Base-by-base conservation (phyloP, 2,329 filamentous ascomycete species). In the Scolecobasidium constrictum region DNA sequence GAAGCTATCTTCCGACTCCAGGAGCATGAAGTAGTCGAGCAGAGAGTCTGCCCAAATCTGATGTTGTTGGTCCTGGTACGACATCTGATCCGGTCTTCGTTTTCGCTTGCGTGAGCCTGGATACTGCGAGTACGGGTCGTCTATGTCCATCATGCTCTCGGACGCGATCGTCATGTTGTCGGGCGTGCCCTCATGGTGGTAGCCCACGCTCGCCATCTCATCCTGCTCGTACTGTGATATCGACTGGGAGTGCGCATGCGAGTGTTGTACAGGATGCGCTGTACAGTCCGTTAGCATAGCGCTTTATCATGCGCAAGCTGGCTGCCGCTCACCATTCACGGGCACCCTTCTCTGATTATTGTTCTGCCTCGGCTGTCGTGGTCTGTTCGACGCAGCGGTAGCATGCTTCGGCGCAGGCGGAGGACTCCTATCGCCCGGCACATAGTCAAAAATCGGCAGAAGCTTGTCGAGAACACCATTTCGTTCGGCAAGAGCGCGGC, bases 361-460 rank as follows among this genome's bases (percentile, higher is more conserved):
- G 45, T 74, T 72, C 53, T 77, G 75, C 52, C 83, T 83, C 11
- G 82, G 76, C 4, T 77, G 78, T 56, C 90, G 88, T 33, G 88
- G 85, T 57, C 87, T 92, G 57, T 82, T 87, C 5, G 72, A 67
- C 13, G 72, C 70, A 26, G 75, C 73, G 17, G 72, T 75, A 7
- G 85, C 78, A 67, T 96, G 92, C 59, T 94, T 87, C 2, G 92
- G 92, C 3, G 92, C 92, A 3, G 88, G 90, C 36, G 92, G 92
- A 18, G 92, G 92, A 57, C 85, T 95, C 55, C 83, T 74, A 57
- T 86, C 80, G 46, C 90, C 88, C 1, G 87, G 77, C 1, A 82
- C 75, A 57, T 79, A 98, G 60, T 95, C 86, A 63, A 98, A 94
- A 50, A 98, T 94, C 40, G 81, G 81, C 39, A 74, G 73, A 48